Evolutionary conservation across 257 asterid genomes (phyloP).

Genomic region (Ballota nigra): DNA sequence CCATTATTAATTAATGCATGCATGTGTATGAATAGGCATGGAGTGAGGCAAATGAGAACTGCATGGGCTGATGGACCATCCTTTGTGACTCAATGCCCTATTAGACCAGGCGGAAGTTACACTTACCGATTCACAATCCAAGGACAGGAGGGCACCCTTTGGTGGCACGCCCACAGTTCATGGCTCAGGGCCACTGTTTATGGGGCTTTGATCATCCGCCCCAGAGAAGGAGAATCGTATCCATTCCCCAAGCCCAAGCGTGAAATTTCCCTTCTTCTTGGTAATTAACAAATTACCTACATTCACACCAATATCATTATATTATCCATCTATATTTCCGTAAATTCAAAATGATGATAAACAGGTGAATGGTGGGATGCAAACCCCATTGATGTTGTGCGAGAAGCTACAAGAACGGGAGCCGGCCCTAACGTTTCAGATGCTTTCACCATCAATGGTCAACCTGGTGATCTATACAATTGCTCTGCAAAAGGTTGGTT

Average conservation of each 20-base stretch:
- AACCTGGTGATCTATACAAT: conserved; percentile 89
- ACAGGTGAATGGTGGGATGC: conserved; percentile 98
- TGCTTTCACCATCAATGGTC: conserved; percentile 91
- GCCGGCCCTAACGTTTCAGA: conserved; percentile 74
- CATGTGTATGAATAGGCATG: conserved; percentile 79
- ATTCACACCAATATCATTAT: background rate
- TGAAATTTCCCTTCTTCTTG: conserved; percentile 73
- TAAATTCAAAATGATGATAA: conserved; percentile 10
- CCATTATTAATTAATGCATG: background rate
- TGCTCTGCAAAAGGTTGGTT: conserved; percentile 66
- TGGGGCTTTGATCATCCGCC: conserved; percentile 73
- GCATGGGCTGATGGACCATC: conserved; percentile 97
- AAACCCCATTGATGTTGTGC: conserved; percentile 73
- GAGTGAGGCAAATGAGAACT: conserved; percentile 72
- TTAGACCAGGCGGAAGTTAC: conserved; percentile 75
- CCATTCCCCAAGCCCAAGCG: conserved; percentile 78
- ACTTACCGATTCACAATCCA: conserved; percentile 72
- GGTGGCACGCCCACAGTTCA: conserved; percentile 99
- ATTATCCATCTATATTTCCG: background rate
- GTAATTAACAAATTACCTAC: conserved; percentile 23
- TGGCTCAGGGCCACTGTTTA: conserved; percentile 95
- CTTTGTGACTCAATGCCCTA: conserved; percentile 84
- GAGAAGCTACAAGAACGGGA: conserved; percentile 76
- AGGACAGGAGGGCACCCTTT: conserved; percentile 92
- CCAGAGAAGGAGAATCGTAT: conserved; percentile 59